Conservation (phyloP, 2,329 filamentous ascomycete genomes). For the Aspergillus sp. region DNA sequence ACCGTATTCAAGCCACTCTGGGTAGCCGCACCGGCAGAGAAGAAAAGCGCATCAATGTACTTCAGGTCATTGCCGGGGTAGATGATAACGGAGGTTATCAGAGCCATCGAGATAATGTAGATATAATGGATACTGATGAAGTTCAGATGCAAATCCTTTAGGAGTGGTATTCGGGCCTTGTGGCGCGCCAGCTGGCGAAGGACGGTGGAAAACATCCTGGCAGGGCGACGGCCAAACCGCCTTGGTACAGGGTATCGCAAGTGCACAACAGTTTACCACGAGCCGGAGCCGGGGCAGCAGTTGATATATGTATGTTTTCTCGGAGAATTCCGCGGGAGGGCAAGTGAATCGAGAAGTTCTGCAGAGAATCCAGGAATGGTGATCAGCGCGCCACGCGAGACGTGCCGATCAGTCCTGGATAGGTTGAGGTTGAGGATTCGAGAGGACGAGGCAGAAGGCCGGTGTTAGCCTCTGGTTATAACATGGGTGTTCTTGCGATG, state of each 20-base stretch:
- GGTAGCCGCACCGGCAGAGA: conserved; percentile 80
- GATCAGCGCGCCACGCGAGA: conserved; percentile 11
- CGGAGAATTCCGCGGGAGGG: conserved; percentile 3
- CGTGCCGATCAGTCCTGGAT: conserved; percentile 3
- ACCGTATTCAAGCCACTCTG: conserved; percentile 88
- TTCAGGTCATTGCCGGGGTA: conserved; percentile 63
- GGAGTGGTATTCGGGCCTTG: conserved; percentile 37
- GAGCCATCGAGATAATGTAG: conserved; percentile 72
- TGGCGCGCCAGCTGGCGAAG: conserved; percentile 19
- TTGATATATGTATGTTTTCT: conserved; percentile 5
- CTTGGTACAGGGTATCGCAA: not conserved
- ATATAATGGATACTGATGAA: conserved; percentile 58
- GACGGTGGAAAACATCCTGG: conserved; percentile 31
- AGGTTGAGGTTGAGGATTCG: not conserved
- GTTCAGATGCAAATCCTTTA: conserved; percentile 41
- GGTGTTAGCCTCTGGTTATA: conserved; percentile 7
- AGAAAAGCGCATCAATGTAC: conserved; percentile 89
- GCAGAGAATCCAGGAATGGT: conserved; percentile 6
- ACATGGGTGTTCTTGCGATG: not conserved
- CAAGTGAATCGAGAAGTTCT: not conserved
- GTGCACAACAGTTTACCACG: too few relatives aligned
- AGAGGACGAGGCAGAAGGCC: not conserved
- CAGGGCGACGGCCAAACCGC: conserved; percentile 12
- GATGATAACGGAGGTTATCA: conserved; percentile 75
- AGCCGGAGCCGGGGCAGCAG: not conserved